Base-by-base conservation (phyloP, 2,329 filamentous ascomycete genomes). In the Pseudogymnoascus sp. region DNA sequence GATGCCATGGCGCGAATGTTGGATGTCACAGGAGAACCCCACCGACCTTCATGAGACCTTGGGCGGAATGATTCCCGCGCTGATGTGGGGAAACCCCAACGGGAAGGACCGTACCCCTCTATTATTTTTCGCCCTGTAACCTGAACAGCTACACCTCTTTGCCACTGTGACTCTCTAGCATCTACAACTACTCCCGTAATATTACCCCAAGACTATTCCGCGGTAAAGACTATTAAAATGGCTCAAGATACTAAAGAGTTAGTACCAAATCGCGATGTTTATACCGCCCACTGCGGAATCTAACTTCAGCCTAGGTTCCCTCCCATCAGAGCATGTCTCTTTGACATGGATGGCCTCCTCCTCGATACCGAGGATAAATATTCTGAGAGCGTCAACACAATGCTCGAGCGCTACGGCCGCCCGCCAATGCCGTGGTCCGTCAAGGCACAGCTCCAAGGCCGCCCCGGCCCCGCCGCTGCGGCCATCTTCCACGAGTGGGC, bases 331-430 rank as follows among this genome's bases (percentile, higher is more conserved):
- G 95, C 93, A 69, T 97, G 93, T 76, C 87, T 99, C 68, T 97
- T 99, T 75, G 95, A 99, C 80, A 97, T 97, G 93, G 95, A 99
- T 76, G 95, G 95, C 65, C 88, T 99, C 37, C 85, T 99, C 18
- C 89, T 99, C 73, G 88, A 97, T 77, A 92, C 90, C 36, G 95
- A 97, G 79, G 95, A 97, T 72, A 69, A 97, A 71, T 97, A 97
- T 80, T 95, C 91, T 0, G 74, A 84, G 25, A 89, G 90, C 76
- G 89, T 92, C 65, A 97, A 99, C 77, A 80, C 85, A 23, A 84
- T 97, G 38, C 87, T 99, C 40, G 80, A 82, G 63, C 86, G 89
- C 72, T 91, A 95, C 75, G 84, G 82, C 70, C 86, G 85, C 60
- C 88, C 90, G 0, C 74, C 79, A 12, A 80, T 97, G n/a, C 93